Evolutionary conservation across 23 red algal genomes (phyloP).

Genomic region (Gracilaria domingensis): DNA sequence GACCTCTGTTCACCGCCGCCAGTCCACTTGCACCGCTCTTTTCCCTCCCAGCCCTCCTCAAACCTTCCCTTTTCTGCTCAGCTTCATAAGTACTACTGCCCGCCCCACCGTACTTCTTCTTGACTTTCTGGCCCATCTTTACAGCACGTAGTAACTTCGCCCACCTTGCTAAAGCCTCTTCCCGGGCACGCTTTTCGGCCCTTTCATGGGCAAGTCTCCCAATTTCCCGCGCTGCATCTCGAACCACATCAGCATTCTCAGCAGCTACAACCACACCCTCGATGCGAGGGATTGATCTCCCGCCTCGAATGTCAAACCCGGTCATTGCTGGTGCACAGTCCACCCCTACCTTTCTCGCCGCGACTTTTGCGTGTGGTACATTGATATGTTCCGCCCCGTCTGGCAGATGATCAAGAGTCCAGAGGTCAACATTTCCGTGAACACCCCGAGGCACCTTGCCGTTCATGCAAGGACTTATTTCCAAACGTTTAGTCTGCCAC

Average conservation of each 20-base stretch:
- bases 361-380: constrained; percentile 65
- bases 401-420: constrained; percentile 89
- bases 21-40: neutral
- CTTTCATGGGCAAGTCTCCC: constrained; percentile 37
- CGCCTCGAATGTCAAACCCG: constrained; percentile 88
- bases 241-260: constrained; percentile 69
- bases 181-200: constrained; percentile 27
- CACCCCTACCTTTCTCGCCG: constrained; percentile 73
- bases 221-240: constrained; percentile 68
- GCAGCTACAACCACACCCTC: constrained; percentile 88
- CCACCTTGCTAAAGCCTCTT: constrained; percentile 65
- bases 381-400: constrained; percentile 75
- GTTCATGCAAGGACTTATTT: constrained; percentile 54
- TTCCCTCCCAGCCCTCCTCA: constrained; percentile 21
- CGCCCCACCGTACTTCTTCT: constrained; percentile 64
- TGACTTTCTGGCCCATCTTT: constrained; percentile 60
- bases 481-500: constrained; percentile 88
- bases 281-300: constrained; percentile 81
- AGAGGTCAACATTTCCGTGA: constrained; percentile 91
- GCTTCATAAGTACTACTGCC: constrained; percentile 1
- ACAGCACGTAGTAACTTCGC: constrained; percentile 53
- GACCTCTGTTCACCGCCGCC: neutral
- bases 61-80: constrained; percentile 28
- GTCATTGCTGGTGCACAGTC: constrained; percentile 94
- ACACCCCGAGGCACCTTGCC: constrained; percentile 71